phyloP scores from a whole-genome alignment of 345 rosid genomes.

The Bruguiera gymnorhiza region DNA sequence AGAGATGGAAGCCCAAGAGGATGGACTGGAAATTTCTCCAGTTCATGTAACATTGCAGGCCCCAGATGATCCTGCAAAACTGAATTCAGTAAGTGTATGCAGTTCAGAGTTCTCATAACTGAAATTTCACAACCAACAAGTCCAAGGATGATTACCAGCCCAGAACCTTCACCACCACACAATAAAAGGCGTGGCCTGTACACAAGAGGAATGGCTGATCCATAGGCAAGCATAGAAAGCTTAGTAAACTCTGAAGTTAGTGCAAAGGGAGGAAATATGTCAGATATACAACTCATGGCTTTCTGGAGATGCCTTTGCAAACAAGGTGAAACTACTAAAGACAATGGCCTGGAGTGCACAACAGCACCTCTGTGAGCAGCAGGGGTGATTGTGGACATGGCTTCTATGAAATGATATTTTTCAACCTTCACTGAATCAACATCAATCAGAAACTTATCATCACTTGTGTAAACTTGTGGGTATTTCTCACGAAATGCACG shows the following conservation, averaged over 20 bases:
- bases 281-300: constrained; percentile 66
- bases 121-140: constrained; percentile 19
- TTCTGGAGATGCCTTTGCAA: constrained; percentile 72
- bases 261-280: constrained; percentile 70
- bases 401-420: constrained; percentile 86
- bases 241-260: constrained; percentile 71
- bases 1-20: constrained; percentile 97
- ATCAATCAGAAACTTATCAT: constrained; percentile 91
- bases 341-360: constrained; percentile 94
- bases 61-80: constrained; percentile 97
- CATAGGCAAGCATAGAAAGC: constrained; percentile 91
- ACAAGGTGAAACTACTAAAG: constrained; percentile 91
- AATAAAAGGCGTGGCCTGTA: constrained; percentile 93
- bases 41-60: constrained; percentile 92
- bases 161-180: constrained; percentile 81
- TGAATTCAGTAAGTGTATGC: constrained; percentile 68
- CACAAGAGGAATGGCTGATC: constrained; percentile 87
- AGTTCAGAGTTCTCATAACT: constrained; percentile 33
- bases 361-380: constrained; percentile 98
- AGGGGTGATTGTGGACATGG: constrained; percentile 95
- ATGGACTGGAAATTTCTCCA: constrained; percentile 96
- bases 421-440: constrained; percentile 85
- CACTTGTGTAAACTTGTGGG: constrained; percentile 98
- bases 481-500: constrained; percentile 97
- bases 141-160: constrained; percentile 72